These are phyloP conservation scores for Termitomyces bulborhizus DNA, from an alignment of 768 basidiomycete species.

Conservation along the genomic window DNA sequence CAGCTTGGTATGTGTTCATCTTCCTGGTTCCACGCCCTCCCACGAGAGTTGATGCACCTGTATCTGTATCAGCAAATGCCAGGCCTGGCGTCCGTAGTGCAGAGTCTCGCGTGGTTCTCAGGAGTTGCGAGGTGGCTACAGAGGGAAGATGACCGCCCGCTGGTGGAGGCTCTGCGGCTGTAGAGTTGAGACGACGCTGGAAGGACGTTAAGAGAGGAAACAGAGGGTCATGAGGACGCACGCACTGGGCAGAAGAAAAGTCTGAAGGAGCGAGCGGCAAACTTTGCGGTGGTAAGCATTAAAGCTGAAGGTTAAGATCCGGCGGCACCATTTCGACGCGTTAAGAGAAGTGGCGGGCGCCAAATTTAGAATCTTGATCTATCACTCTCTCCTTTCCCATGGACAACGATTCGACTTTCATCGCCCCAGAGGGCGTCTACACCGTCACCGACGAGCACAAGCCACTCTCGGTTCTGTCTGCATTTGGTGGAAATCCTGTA, in stretches of 20 bases:
- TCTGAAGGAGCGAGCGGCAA: constrained; percentile 19
- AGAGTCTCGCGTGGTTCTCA: constrained; percentile 59
- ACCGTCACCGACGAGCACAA: constrained; percentile 85
- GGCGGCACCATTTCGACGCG: constrained; percentile 14
- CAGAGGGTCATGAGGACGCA: neutral
- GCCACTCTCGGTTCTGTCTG: constrained; percentile 39
- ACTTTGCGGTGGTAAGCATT: constrained; percentile 32
- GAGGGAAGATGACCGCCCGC: constrained; percentile 74
- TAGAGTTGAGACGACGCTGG: constrained; percentile 44
- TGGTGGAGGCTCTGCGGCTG: constrained; percentile 57
- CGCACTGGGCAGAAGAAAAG: constrained; percentile 17
- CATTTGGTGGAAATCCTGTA: constrained; percentile 27
- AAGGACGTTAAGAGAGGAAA: neutral
- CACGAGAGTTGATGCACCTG: constrained; percentile 43
- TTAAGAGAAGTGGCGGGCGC: constrained; percentile 9
- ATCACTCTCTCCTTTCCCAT: constrained; percentile 27
- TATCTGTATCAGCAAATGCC: constrained; percentile 63
- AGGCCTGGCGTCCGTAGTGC: constrained; percentile 71
- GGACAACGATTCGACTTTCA: constrained; percentile 82
- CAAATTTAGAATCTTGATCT: neutral
- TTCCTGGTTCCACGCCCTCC: constrained; percentile 85
- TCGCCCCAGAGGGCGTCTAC: constrained; percentile 88
- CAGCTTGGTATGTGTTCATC: constrained; percentile 94
- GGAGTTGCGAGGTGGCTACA: constrained; percentile 62
- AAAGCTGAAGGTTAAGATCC: constrained; percentile 38